phyloP scores from a whole-genome alignment of 2,329 filamentous ascomycete genomes.

The Plenodomus lindquistii region DNA sequence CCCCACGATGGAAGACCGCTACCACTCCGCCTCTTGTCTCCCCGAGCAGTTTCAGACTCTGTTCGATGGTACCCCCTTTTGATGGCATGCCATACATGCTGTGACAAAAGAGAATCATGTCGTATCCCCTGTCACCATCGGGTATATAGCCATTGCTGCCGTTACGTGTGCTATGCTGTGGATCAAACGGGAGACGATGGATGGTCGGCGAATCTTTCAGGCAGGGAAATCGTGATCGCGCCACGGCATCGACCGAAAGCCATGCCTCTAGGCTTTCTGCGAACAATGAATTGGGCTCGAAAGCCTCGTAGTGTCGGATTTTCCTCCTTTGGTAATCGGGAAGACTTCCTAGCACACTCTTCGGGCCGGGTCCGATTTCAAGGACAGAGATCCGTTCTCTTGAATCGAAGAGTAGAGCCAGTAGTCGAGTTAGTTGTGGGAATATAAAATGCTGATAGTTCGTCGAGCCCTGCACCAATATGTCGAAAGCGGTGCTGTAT shows the following conservation, averaged over 20 bases:
- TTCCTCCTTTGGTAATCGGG: conserved; percentile 49
- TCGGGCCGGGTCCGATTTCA: conserved; percentile 63
- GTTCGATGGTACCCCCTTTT: conserved; percentile 52
- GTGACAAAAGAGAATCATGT: conserved; percentile 65
- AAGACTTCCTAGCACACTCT: conserved; percentile 58
- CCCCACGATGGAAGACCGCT: conserved; percentile 60
- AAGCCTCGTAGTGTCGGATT: conserved; percentile 57
- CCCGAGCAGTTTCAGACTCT: conserved; percentile 54
- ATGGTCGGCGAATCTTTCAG: conserved; percentile 49
- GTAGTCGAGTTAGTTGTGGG: conserved; percentile 52
- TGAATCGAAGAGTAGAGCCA: conserved; percentile 50
- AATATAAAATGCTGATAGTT: conserved; percentile 46
- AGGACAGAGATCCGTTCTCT: conserved; percentile 55
- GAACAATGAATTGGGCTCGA: conserved; percentile 58
- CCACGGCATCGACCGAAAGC: conserved; percentile 39
- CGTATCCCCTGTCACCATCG: conserved; percentile 48
- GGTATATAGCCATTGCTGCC: conserved; percentile 20
- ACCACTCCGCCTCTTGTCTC: conserved; percentile 47
- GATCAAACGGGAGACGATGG: conserved; percentile 45
- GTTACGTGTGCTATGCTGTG: too few species aligned
- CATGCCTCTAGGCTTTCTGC: conserved; percentile 50
- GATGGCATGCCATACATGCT: conserved; percentile 65
- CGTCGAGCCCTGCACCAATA: conserved; percentile 42
- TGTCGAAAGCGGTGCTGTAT: conserved; percentile 55
- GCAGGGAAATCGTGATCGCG: conserved; percentile 46